Conservation (phyloP, 768 basidiomycete genomes). For the Psilocybe cubensis region DNA sequence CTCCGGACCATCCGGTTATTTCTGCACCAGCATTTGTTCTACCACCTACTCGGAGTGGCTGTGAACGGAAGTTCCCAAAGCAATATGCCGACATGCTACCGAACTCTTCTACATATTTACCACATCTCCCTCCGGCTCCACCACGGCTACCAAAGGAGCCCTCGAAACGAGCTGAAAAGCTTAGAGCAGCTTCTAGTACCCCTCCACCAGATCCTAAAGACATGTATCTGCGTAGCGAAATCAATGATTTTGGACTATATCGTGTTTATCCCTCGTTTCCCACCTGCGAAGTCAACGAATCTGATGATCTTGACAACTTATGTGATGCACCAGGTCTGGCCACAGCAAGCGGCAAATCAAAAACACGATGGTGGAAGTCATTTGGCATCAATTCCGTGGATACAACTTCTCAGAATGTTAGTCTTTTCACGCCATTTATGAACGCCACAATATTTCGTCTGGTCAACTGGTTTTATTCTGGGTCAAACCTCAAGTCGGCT, state of each 20-base stretch:
- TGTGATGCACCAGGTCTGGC: background rate
- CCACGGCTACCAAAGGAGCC: background rate
- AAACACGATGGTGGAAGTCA: background rate
- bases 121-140: background rate
- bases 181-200: background rate
- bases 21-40: background rate
- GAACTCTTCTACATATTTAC: background rate
- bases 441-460: constrained; percentile 28
- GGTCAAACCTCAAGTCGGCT: constrained; percentile 23
- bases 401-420: background rate
- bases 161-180: background rate
- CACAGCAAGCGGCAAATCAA: background rate
- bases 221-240: background rate
- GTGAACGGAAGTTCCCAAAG: constrained; percentile 6
- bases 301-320: background rate
- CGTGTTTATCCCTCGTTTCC: background rate
- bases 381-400: background rate
- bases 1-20: background rate
- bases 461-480: constrained; percentile 34
- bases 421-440: constrained; percentile 25
- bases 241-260: background rate
- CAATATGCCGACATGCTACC: constrained; percentile 9
- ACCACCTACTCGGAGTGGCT: constrained; percentile 6
- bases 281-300: background rate
- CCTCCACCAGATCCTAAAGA: background rate